Evolutionary conservation across 306 rosid species (phyloP).

Genomic region (Ammopiptanthus mongolicus): DNA sequence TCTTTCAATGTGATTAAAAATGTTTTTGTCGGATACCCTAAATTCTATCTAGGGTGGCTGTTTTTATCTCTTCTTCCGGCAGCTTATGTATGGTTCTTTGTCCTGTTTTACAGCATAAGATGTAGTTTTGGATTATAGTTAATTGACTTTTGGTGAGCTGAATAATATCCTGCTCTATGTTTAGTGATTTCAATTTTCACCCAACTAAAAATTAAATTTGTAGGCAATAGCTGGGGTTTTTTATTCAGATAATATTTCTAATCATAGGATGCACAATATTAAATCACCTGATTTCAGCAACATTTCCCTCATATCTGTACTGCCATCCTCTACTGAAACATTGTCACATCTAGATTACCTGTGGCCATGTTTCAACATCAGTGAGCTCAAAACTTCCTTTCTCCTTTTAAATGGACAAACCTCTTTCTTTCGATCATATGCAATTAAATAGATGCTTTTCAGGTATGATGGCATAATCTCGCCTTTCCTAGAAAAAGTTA

Average conservation of each 20-base stretch:
- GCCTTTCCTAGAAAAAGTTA: background rate
- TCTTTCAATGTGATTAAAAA: background rate
- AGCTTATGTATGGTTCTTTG: background rate
- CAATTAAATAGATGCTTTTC: background rate
- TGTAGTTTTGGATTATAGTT: background rate
- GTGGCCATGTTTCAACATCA: background rate
- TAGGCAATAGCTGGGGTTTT: background rate
- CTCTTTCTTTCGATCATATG: background rate
- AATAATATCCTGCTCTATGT: background rate
- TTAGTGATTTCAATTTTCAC: background rate
- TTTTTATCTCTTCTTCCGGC: background rate
- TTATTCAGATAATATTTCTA: background rate
- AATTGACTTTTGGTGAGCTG: background rate
- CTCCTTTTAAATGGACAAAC: background rate
- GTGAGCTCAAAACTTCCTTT: background rate
- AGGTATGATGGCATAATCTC: background rate
- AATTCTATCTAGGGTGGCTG: slow-evolving; percentile 8
- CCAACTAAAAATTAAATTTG: background rate
- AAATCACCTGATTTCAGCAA: background rate
- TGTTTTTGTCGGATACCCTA: background rate
- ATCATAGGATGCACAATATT: background rate
- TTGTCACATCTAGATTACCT: background rate
- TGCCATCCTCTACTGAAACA: background rate
- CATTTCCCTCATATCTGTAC: background rate
- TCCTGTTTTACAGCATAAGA: background rate